Percentiles rank a stretch among this genome's conserved stretches.
These are phyloP conservation scores for Metarhizium robertsii DNA, from an alignment of 2,329 filamentous ascomycete genomes.

Conservation along the genomic window DNA sequence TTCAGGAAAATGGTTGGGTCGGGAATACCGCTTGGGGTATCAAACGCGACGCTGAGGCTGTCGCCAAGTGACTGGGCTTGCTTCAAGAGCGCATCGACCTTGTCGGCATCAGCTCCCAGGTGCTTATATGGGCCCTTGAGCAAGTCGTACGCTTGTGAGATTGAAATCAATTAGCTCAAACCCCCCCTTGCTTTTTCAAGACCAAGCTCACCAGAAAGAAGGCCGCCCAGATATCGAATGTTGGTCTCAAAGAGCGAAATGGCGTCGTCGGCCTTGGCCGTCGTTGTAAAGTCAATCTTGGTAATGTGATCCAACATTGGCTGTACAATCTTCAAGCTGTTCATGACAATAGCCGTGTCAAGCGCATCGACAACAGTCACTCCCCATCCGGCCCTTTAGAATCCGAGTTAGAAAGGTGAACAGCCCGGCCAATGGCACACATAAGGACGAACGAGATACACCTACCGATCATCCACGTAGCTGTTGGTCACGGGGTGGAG, in stretches of 20 bases:
- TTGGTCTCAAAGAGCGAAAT: constrained; percentile 86
- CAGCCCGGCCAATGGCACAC: neutral
- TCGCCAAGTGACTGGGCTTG: constrained; percentile 65
- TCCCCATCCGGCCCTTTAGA: constrained; percentile 68
- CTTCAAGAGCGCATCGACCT: constrained; percentile 49
- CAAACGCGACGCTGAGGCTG: constrained; percentile 66
- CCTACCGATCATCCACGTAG: constrained; percentile 60
- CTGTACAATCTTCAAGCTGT: constrained; percentile 54
- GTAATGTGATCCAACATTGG: constrained; percentile 64
- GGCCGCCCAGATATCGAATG: constrained; percentile 75
- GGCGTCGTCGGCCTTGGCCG: constrained; percentile 28
- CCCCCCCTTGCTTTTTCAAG: neutral
- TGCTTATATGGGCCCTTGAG: constrained; percentile 55
- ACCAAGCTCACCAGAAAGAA: constrained; percentile 54
- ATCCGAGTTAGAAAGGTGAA: neutral
- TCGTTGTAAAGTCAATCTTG: constrained; percentile 60
- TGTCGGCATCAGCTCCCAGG: constrained; percentile 31
- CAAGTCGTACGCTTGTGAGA: constrained; percentile 52
- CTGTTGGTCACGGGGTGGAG: constrained; percentile 58
- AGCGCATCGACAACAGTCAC: constrained; percentile 75
- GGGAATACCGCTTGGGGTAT: constrained; percentile 67
- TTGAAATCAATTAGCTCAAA: neutral
- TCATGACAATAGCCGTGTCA: constrained; percentile 72
- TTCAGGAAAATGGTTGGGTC: constrained; percentile 57
- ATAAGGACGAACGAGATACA: neutral